phyloP scores from a whole-genome alignment of 257 asterid genomes.

The Linderniella brevidens region DNA sequence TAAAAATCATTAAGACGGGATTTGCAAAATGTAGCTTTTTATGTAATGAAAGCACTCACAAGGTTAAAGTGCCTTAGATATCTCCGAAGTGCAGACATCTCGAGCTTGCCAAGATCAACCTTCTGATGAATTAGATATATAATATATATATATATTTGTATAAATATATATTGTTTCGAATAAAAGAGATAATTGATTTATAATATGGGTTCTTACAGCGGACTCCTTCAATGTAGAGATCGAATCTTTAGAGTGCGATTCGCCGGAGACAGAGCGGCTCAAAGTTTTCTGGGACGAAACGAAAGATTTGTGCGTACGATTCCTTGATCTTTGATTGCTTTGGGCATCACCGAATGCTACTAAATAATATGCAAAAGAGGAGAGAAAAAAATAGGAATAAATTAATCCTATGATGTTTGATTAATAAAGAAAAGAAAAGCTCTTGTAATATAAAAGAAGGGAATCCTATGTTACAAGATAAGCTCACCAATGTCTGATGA shows the following conservation, averaged over 20 bases:
- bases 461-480: not conserved
- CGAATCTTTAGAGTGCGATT: slow-evolving; percentile 62
- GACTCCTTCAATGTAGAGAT: slow-evolving; percentile 31
- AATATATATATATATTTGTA: not conserved
- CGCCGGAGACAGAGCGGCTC: slow-evolving; percentile 47
- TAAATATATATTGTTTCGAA: not conserved
- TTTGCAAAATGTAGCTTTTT: not conserved
- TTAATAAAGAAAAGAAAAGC: no score
- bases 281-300: slow-evolving; percentile 40
- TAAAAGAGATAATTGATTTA: not conserved
- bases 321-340: slow-evolving; percentile 58
- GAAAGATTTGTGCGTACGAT: slow-evolving; percentile 39
- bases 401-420: slow-evolving; percentile 54
- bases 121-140: slow-evolving; percentile 17
- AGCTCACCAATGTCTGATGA: slow-evolving; percentile 38
- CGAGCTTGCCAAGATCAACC: slow-evolving; percentile 85
- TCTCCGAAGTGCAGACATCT: slow-evolving; percentile 80
- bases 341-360: slow-evolving; percentile 78
- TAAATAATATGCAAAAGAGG: slow-evolving; percentile 13
- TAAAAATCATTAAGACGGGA: no score
- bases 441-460: not conserved
- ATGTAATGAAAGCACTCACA: slow-evolving; percentile 27
- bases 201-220: slow-evolving; percentile 18
- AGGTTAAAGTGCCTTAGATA: slow-evolving; percentile 76
- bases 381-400: slow-evolving; percentile 2